Conservation (phyloP, 2,329 filamentous ascomycete species). For the Cordyceps tenuipes region DNA sequence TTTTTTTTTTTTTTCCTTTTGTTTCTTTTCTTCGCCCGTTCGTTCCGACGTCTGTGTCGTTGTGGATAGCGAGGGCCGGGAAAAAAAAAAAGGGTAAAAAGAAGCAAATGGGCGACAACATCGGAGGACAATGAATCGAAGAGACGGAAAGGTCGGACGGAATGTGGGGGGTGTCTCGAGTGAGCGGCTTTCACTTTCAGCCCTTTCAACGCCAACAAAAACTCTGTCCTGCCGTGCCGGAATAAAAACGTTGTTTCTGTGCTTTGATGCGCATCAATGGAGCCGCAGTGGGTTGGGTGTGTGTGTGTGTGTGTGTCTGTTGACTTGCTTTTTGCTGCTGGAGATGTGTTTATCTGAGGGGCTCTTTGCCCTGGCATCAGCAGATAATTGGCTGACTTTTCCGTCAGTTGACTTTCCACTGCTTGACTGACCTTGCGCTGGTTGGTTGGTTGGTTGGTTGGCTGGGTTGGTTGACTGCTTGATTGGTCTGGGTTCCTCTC, state of each 20-base stretch:
- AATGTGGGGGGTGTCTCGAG: too few relatives aligned
- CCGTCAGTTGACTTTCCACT: too few relatives aligned
- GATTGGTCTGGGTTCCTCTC: too few relatives aligned
- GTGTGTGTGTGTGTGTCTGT: not conserved
- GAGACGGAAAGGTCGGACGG: too few relatives aligned
- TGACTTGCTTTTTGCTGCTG: not conserved
- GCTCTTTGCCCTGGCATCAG: not conserved
- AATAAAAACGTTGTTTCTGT: not conserved
- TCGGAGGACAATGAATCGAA: not conserved
- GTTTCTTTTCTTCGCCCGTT: too few relatives aligned
- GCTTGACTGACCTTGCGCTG: too few relatives aligned
- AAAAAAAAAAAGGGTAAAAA: not conserved
- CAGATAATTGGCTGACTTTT: too few relatives aligned
- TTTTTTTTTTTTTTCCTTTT: too few relatives aligned
- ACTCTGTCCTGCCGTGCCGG: not conserved
- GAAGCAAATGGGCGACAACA: not conserved
- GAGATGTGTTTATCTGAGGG: too few relatives aligned
- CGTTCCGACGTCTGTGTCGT: not conserved
- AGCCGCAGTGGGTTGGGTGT: slow-evolving; percentile 1
- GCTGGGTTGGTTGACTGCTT: too few relatives aligned
- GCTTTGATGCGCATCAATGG: not conserved
- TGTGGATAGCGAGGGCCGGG: not conserved
- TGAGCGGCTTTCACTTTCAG: too few relatives aligned
- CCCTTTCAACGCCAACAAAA: not conserved
- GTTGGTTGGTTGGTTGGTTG: not conserved